A percentile compares a stretch with the other conserved stretches of the same genome.
Evolutionary conservation across 495 filamentous ascomycete genomes (phyloP).

Genomic region (Tuber indicum): DNA sequence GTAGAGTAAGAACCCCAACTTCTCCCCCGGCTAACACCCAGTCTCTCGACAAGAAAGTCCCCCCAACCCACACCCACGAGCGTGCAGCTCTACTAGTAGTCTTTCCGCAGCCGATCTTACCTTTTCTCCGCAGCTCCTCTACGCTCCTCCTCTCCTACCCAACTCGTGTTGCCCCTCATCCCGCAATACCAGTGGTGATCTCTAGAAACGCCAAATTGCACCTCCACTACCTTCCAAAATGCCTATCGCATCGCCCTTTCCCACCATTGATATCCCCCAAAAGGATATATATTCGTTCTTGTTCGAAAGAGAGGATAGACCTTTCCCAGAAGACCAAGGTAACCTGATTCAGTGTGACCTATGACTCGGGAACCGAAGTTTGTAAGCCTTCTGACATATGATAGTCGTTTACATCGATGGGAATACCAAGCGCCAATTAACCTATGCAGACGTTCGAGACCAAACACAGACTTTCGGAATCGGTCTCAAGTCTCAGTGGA

Average conservation of each 20-base stretch:
- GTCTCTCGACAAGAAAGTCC: neutral
- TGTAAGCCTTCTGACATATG: slow-evolving; percentile 16
- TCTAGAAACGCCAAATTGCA: neutral
- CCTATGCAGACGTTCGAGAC: slow-evolving; percentile 59
- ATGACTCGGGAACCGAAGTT: neutral
- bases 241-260: slow-evolving; percentile 54
- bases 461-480: slow-evolving; percentile 69
- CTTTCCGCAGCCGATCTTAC: neutral
- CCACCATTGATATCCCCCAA: slow-evolving; percentile 56
- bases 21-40: neutral
- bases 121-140: neutral
- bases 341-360: neutral
- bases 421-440: slow-evolving; percentile 66
- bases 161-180: neutral
- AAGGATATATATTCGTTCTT: slow-evolving; percentile 69
- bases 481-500: slow-evolving; percentile 62
- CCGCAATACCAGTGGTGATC: neutral
- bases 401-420: slow-evolving; percentile 75
- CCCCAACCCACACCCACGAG: neutral
- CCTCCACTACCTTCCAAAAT: slow-evolving; percentile 41
- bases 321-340: slow-evolving; percentile 64
- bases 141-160: neutral
- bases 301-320: slow-evolving; percentile 65
- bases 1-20: neutral
- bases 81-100: neutral